Evolutionary conservation across 768 basidiomycete species (phyloP).

Genomic region (Boletus pseudopeckii): DNA sequence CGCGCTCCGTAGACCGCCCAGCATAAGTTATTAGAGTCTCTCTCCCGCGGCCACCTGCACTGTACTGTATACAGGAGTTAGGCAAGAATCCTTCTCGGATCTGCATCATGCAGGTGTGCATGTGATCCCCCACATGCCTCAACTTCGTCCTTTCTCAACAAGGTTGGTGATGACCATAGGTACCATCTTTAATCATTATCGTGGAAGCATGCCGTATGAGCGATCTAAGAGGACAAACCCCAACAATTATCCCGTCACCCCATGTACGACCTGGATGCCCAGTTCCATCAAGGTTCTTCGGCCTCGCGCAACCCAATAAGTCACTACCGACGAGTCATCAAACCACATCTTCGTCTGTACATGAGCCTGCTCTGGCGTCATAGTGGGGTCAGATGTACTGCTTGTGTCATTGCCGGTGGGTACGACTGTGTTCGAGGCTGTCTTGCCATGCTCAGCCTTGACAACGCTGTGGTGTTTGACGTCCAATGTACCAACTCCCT

Average conservation of each 20-base stretch:
- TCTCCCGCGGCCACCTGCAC: no score
- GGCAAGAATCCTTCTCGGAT: background rate
- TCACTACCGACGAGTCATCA: constrained; percentile 38
- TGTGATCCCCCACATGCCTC: background rate
- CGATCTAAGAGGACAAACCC: background rate
- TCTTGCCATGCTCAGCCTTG: background rate
- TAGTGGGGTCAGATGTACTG: constrained; percentile 5
- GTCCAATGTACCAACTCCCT: background rate
- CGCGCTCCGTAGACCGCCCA: no score
- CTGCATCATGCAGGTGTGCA: background rate
- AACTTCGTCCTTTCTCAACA: background rate
- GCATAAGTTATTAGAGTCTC: no score
- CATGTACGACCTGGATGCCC: constrained; percentile 45
- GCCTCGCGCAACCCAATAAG: constrained; percentile 53
- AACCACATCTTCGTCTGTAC: constrained; percentile 46
- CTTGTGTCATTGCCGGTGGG: constrained; percentile 16
- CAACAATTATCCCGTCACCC: constrained; percentile 31
- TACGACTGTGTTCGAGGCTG: background rate
- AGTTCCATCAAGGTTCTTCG: constrained; percentile 46
- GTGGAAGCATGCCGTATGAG: background rate
- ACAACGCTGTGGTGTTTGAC: background rate
- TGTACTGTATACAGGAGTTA: background rate
- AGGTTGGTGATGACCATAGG: background rate
- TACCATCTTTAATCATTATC: background rate
- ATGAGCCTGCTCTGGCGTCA: constrained; percentile 4